Base-by-base conservation (phyloP, 352 stramenopile species). In the Phytophthora ohioensis region DNA sequence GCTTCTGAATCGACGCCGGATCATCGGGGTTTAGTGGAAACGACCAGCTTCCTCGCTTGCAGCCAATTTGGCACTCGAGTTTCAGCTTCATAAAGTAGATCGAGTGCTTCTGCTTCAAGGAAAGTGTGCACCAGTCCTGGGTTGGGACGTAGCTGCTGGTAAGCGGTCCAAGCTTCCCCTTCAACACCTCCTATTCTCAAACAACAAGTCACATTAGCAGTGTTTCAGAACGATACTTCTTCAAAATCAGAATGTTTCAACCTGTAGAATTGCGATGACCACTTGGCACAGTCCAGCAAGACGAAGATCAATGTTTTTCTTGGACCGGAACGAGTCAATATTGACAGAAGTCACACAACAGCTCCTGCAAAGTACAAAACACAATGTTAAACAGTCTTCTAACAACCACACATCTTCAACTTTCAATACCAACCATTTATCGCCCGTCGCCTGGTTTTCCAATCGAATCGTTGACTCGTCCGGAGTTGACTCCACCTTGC, bases 21-120 rank as follows among this genome's bases (percentile, higher is more conserved):
- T 73, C 53, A 12, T 69, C 66, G 0, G 51, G 66, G 11, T 69
- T 69, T 59, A 73, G 64, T 0, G 59, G 66, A 15, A 73, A 73
- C 17, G 52, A 64, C 59, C 66, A 73, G 27, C 36, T 51, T 6
- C 66, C 66, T 27, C 55, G 46, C 10, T 34, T 60, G 32, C 59
- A 51, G 17, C 56, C 66, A 27, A 69, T 61, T 51, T 69, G 45
- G 12, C 66, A 73, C 38, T 64, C 39, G 8, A 73, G 32, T 39
- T 52, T 58, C 30, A 73, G 52, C 45, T 69, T 61, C 66, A 73
- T 69, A 38, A 69, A 69, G 39, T 69, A 73, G 10, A 27, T 41
- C 11, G 66, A 64, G 49, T 62, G n/a, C 32, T 69, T 73, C 52
- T 69, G 52, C 21, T 61, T 64, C 52, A 73, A 17, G 3, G 11